Conservation (phyloP, 441 rosid species). For the Erodium moschatum region DNA sequence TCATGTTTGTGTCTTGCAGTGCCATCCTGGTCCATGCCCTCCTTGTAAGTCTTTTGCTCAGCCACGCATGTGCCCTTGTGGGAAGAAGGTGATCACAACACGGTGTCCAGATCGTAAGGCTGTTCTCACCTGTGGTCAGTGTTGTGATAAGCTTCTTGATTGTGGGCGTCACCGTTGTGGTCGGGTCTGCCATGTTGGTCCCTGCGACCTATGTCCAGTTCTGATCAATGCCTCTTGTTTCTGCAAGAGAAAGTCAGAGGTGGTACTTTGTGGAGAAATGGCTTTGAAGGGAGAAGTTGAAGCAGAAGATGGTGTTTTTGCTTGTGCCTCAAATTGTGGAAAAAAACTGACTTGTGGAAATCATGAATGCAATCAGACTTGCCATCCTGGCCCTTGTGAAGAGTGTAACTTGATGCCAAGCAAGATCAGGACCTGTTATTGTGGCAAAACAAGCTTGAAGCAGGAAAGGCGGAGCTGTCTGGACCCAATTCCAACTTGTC, state of each 20-base stretch:
- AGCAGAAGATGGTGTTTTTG: slow-evolving; percentile 65
- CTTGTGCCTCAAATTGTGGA: slow-evolving; percentile 59
- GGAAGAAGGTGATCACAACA: slow-evolving; percentile 69
- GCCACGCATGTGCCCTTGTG: slow-evolving; percentile 78
- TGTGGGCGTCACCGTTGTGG: slow-evolving; percentile 76
- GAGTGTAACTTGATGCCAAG: slow-evolving; percentile 65
- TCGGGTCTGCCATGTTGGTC: slow-evolving; percentile 68
- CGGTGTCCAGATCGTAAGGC: slow-evolving; percentile 82
- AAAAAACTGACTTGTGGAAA: slow-evolving; percentile 60
- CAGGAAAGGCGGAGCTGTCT: slow-evolving; percentile 72
- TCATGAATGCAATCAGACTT: slow-evolving; percentile 53
- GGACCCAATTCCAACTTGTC: slow-evolving; percentile 80
- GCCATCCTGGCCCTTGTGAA: slow-evolving; percentile 88
- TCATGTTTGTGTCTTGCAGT: slow-evolving; percentile 89
- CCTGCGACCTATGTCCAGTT: slow-evolving; percentile 74
- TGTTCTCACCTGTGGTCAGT: slow-evolving; percentile 68
- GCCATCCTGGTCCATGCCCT: slow-evolving; percentile 99
- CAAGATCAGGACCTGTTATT: slow-evolving; percentile 60
- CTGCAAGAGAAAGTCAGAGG: slow-evolving; percentile 70
- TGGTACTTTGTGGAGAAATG: slow-evolving; percentile 74
- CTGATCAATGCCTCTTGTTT: slow-evolving; percentile 67
- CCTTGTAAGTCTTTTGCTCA: slow-evolving; percentile 96
- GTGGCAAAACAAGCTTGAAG: slow-evolving; percentile 71
- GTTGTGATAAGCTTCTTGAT: slow-evolving; percentile 67
- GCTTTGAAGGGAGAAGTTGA: slow-evolving; percentile 67